Conservation (phyloP, 108 stramenopile species). For the Mediolabrus comicus region DNA sequence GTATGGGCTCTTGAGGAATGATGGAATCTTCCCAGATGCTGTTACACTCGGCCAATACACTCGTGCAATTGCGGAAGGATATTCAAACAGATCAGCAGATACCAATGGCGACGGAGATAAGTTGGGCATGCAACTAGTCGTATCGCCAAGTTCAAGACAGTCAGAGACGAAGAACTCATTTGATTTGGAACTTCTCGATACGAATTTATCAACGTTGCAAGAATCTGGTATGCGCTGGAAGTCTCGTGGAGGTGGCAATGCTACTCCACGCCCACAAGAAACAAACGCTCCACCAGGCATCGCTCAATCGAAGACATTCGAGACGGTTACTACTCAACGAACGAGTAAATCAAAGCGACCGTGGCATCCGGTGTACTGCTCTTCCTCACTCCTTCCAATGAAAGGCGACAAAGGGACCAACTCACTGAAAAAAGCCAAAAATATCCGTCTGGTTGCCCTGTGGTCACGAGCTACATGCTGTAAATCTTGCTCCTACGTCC, state of each 20-base stretch:
- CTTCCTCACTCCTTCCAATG: constrained; percentile 63
- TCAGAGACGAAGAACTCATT: constrained; percentile 6
- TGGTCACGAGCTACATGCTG: constrained; percentile 78
- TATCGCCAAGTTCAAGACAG: constrained; percentile 6
- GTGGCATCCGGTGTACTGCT: constrained; percentile 72
- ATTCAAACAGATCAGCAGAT: constrained; percentile 57
- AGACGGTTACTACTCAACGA: constrained; percentile 24
- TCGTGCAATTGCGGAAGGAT: constrained; percentile 83
- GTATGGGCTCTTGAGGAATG: constrained; percentile 75
- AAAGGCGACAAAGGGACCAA: not conserved
- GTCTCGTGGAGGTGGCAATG: constrained; percentile 14
- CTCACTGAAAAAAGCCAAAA: not conserved
- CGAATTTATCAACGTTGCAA: constrained; percentile 53
- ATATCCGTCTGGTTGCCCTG: constrained; percentile 58
- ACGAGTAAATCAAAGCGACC: constrained; percentile 27
- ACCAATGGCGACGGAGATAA: constrained; percentile 23
- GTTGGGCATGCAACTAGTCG: constrained; percentile 25
- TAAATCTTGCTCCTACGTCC: constrained; percentile 68
- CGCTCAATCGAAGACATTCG: constrained; percentile 40
- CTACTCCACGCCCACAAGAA: constrained; percentile 3
- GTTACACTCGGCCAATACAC: constrained; percentile 89
- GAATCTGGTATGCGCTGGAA: constrained; percentile 74
- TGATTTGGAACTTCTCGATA: constrained; percentile 56
- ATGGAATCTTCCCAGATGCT: constrained; percentile 83
- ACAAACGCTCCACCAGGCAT: constrained; percentile 4